These are phyloP conservation scores for Macadamia tetraphylla DNA, from an alignment of 164 flowering plant genomes.

Conservation along the genomic window DNA sequence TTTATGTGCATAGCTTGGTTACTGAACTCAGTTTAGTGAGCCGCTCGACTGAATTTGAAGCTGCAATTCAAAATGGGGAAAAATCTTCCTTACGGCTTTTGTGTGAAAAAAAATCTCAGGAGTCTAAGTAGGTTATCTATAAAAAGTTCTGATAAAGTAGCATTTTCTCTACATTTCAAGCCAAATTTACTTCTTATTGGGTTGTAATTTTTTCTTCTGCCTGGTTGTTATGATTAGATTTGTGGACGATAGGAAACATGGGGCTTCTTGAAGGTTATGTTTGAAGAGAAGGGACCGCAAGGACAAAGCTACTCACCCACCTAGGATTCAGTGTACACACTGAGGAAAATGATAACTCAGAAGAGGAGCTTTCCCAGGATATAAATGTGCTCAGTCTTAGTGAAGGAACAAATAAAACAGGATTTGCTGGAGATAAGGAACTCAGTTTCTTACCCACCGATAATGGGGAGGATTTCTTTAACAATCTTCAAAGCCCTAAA, in stretches of 20 bases:
- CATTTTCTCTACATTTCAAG: not conserved
- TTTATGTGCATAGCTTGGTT: constrained; percentile 67
- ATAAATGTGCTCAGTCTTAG: constrained; percentile 40
- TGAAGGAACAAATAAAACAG: constrained; percentile 37
- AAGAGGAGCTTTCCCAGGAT: constrained; percentile 50
- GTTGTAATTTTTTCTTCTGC: not conserved
- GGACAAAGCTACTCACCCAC: constrained; percentile 71
- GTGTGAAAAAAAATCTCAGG: constrained; percentile 79
- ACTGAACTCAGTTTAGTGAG: constrained; percentile 63
- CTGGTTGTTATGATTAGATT: constrained; percentile 39
- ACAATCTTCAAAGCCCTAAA: constrained; percentile 95
- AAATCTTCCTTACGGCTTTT: constrained; percentile 55
- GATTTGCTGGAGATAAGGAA: constrained; percentile 22
- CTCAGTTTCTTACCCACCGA: constrained; percentile 37
- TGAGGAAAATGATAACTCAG: constrained; percentile 34
- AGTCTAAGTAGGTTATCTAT: constrained; percentile 59
- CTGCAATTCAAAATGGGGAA: constrained; percentile 85
- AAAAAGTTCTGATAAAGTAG: no score
- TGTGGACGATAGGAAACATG: constrained; percentile 83
- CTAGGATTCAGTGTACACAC: constrained; percentile 71
- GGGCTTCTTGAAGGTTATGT: constrained; percentile 94
- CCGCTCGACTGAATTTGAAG: constrained; percentile 88
- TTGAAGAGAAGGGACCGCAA: constrained; percentile 79
- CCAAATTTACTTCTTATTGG: not conserved
- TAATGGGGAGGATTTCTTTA: constrained; percentile 93